Evolutionary conservation across 257 asterid species (phyloP), one percentile per base, ranked within the genome.

Genomic region (Cordia subcordata): DNA sequence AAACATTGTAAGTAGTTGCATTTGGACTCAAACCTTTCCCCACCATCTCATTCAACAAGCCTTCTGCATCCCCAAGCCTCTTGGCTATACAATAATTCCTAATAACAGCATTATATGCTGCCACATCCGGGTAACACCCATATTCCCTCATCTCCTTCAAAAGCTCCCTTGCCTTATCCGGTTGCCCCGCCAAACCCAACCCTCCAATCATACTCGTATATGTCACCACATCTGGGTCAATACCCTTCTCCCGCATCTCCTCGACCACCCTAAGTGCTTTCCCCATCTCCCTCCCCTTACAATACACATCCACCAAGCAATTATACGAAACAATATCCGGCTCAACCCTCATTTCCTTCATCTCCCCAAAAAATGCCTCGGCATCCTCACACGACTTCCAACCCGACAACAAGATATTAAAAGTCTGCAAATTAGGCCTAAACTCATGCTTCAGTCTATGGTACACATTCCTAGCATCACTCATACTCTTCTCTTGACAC

Each of bases 101-200:
- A 59, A 92, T 86, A 6, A 65, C 79, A 12, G 98, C 96, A 75
- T 88, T 92, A 57, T 88, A 92, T 23, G 96, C 96, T 33, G 96
- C 94, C 53, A 61, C 96, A 71, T 88, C 98, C 0, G 96, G 96
- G 72, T 75, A 73, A 66, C 96, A 84, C 4, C 96, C 96, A 20
- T 84, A 82, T 64, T 88, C 96, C 68, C 51, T 86, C 98, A 92
- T 92, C 74, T 88, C 98, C 68, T 86, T 82, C 85, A 92, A 84
- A 35, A 88, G 54, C 11, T 77, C 83, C 73, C 86, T 79, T 6
- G 96, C 96, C 81, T 88, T 88, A 74, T 92, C 98, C 0, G 96
- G 98, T 68, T 85, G 96, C 49, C 98, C 96, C 46, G 55, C 72
- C 68, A 88, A 82, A 32, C 96, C 96, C 60, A 85, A 77, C 42